phyloP scores from a whole-genome alignment of 2,329 filamentous ascomycete species.

The Trematosphaeria pertusa region DNA sequence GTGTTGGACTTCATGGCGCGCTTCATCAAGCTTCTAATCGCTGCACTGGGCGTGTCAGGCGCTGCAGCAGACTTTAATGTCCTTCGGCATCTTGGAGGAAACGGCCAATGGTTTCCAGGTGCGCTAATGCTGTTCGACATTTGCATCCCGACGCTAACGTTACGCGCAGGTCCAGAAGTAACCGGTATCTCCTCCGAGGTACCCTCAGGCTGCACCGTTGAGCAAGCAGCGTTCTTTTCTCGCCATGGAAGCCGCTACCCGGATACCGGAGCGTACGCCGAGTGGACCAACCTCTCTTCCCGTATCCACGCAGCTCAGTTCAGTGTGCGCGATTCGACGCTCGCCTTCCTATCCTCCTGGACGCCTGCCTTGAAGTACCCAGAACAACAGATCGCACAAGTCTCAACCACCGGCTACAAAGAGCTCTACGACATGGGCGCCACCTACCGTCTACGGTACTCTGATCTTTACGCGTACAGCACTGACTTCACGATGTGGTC shows the following conservation, averaged over 20 bases:
- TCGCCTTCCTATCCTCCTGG: conserved; percentile 67
- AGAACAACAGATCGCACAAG: conserved; percentile 62
- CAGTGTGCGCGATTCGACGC: conserved; percentile 56
- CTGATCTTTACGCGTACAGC: conserved; percentile 58
- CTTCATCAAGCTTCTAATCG: conserved; percentile 24
- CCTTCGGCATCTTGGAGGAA: conserved; percentile 48
- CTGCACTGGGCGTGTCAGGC: conserved; percentile 17
- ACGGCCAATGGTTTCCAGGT: conserved; percentile 49
- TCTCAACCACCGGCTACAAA: conserved; percentile 68
- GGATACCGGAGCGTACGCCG: conserved; percentile 65
- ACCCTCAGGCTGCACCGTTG: conserved; percentile 64
- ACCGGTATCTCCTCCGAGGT: conserved; percentile 61
- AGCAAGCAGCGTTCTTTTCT: conserved; percentile 66
- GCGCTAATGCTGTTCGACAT: too few relatives aligned
- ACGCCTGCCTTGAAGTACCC: conserved; percentile 63
- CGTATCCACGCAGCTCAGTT: conserved; percentile 64
- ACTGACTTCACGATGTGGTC: conserved; percentile 66
- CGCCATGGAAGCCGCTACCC: conserved; percentile 70
- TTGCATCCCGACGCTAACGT: too few relatives aligned
- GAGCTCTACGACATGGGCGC: conserved; percentile 66
- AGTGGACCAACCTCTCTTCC: conserved; percentile 55
- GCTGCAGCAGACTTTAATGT: conserved; percentile 38
- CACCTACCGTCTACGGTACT: conserved; percentile 53
- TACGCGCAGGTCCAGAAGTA: conserved; percentile 61
- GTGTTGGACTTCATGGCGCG: conserved; percentile 20